Evolutionary conservation across 257 asterid species (phyloP), one percentile per base, ranked within the genome.

Genomic region (Ajuga chamaepitys): DNA sequence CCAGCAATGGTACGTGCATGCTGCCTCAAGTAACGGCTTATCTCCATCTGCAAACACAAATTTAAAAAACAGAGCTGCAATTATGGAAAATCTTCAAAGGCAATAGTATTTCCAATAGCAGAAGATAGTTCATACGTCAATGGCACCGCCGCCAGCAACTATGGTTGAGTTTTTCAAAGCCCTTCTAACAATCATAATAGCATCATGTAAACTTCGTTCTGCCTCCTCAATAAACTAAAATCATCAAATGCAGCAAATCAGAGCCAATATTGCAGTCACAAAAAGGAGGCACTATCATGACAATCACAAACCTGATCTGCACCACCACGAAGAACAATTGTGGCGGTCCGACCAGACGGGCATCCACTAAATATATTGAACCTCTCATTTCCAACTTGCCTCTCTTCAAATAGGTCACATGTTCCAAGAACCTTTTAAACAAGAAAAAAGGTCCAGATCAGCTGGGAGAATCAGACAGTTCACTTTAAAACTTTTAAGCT

Each of bases 141-240:
- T 91, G 38, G 97, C 96, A 66, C 95, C 97, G 21, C 96, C 96
- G 73, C 97, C 97, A 72, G 96, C 85, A 73, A 91, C 97, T 28
- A 88, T 83, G 6, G 89, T 91, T 46, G 97, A 88, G 80, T 91
- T 91, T 66, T 88, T 91, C 76, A 88, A 11, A 75, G 97, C 93
- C 78, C 95, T 84, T 80, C 96, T 84, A 54, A 83, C 95, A 61
- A 86, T 86, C 95, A 86, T 86, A 46, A 86, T 86, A 48, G 91
- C 95, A 72, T 86, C 95, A 56, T 86, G 95, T 56, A 86, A 77
- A 77, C 88, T 83, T 62, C 90, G 77, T 62, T 81, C 95, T 42
- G 95, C 90, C 77, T 86, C 95, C 75, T 83, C 95, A 10, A 86
- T 82, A 55, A 82, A 82, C 85, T 82, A 54, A 60, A 52, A 61